These are phyloP conservation scores for Alternaria gansuensis DNA, from an alignment of 2,329 filamentous ascomycete species.

Conservation along the genomic window DNA sequence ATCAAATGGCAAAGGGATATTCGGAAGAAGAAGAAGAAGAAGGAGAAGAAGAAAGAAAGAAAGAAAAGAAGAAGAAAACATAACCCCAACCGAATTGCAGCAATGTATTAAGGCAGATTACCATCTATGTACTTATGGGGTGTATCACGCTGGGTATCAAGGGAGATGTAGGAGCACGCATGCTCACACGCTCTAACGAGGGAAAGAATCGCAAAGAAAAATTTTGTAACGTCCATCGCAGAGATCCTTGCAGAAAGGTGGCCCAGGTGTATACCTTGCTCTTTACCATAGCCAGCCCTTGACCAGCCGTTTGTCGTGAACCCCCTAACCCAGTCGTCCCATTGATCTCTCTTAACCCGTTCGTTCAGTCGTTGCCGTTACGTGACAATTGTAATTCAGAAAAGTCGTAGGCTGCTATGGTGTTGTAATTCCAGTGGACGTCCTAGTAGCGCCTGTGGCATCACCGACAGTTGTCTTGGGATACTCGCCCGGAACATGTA, in stretches of 20 bases:
- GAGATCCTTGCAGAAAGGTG: conserved; percentile 4
- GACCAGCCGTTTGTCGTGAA: not conserved
- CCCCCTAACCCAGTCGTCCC: conserved; percentile 2
- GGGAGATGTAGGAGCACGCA: conserved; percentile 5
- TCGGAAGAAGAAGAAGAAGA: no score
- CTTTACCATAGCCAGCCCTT: not conserved
- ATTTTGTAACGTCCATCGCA: not conserved
- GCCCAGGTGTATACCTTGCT: conserved; percentile 5
- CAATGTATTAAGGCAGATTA: conserved; percentile 2
- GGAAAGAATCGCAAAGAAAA: conserved; percentile 5
- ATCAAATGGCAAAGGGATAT: no score
- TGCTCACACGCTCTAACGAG: conserved; percentile 6
- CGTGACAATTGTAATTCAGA: conserved; percentile 2
- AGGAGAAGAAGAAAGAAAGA: not conserved
- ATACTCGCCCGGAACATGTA: conserved; percentile 75
- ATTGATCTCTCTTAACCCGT: not conserved
- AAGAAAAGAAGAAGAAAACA: not conserved
- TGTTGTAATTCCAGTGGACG: not conserved
- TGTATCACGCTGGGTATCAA: conserved; percentile 17
- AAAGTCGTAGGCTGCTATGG: not conserved
- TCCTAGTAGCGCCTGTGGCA: conserved; percentile 1
- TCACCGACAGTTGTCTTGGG: conserved; percentile 49
- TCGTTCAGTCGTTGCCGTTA: not conserved
- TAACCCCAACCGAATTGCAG: not conserved
- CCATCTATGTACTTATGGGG: conserved; percentile 11